Conservation (phyloP, 2,329 filamentous ascomycete species). For the Aspergillus fumigatus region DNA sequence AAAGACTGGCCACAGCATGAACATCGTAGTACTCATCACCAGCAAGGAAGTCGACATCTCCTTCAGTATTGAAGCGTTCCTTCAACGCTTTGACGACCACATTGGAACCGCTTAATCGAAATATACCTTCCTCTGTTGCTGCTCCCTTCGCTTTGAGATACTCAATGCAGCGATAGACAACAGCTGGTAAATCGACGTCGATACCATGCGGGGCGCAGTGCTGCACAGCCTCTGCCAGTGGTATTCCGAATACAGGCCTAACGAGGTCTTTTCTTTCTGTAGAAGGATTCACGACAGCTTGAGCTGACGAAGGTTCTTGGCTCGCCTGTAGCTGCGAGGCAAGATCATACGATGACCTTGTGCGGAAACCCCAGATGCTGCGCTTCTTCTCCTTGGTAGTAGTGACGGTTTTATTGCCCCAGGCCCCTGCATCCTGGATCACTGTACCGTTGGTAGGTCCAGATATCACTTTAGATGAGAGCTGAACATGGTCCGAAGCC, state of each 20-base stretch:
- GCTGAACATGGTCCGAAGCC: constrained; percentile 24
- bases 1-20: constrained; percentile 86
- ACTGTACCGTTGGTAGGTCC: constrained; percentile 77
- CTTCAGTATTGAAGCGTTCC: constrained; percentile 89
- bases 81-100: constrained; percentile 85
- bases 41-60: constrained; percentile 79
- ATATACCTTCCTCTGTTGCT: constrained; percentile 85
- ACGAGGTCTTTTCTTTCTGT: constrained; percentile 51
- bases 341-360: constrained; percentile 66
- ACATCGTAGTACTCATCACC: constrained; percentile 86
- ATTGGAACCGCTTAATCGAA: constrained; percentile 94
- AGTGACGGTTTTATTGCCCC: constrained; percentile 70
- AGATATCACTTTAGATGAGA: constrained; percentile 61
- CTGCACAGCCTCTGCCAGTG: constrained; percentile 79
- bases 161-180: constrained; percentile 92
- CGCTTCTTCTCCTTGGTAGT: constrained; percentile 76
- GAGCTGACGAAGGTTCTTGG: constrained; percentile 39
- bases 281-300: constrained; percentile 47
- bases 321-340: constrained; percentile 34
- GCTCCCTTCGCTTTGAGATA: constrained; percentile 83
- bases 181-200: constrained; percentile 74
- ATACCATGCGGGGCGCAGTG: constrained; percentile 69
- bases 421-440: constrained; percentile 76
- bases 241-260: constrained; percentile 76
- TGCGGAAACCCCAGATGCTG: constrained; percentile 61